Base-by-base conservation (phyloP, 2,329 filamentous ascomycete species). In the Penicillium sp. region DNA sequence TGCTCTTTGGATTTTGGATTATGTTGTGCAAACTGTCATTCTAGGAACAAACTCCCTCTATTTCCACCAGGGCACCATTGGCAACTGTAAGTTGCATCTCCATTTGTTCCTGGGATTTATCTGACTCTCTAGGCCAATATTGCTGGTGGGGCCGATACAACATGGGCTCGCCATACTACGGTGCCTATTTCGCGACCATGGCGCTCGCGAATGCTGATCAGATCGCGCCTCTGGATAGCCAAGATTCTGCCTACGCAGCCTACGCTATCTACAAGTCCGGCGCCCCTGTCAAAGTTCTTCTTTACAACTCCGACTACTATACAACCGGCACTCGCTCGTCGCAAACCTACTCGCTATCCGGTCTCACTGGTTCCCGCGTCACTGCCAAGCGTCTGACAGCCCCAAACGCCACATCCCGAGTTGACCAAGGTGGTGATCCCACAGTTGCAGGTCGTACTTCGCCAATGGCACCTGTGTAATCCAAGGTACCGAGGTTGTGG, bases 121-220 rank as follows among this genome's bases (percentile, higher is more conserved):
- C 39, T 32, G 31, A 11, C 10, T 2, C 9, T 27, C 13, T 13
- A 73, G 70, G 69, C 56, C 74, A 77, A 57, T 81, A 81, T 61
- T 79, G 77, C 64, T 80, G 75, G 71, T 80, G 75, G 73, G 77
- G 76, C 2, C 68, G 75, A 3, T 79, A 81, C 59, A 72, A 66
- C 40, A 81, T 81, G 72, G 79, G 79, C 0, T 73, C 78, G 0
- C 79, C 81, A 0, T 83, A 82, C 61, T 82, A 80, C 52, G 81
- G 81, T 4, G 81, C 80, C 0, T 79, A 78, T 44, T 76, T 76
- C 3, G 79, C 79, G 1, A 73, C 76, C 2, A 74, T 77, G n/a
- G 67, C 79, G 1, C 63, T 82, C 27, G 77, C 78, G 1, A 71
- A 73, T 1, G 78, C 75, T 0, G 65, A 72, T n/a, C 64, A 75